Evolutionary conservation across 2,329 filamentous ascomycete genomes (phyloP), one percentile per base, ranked within the genome.

Genomic region (Didymellaceae sp.): DNA sequence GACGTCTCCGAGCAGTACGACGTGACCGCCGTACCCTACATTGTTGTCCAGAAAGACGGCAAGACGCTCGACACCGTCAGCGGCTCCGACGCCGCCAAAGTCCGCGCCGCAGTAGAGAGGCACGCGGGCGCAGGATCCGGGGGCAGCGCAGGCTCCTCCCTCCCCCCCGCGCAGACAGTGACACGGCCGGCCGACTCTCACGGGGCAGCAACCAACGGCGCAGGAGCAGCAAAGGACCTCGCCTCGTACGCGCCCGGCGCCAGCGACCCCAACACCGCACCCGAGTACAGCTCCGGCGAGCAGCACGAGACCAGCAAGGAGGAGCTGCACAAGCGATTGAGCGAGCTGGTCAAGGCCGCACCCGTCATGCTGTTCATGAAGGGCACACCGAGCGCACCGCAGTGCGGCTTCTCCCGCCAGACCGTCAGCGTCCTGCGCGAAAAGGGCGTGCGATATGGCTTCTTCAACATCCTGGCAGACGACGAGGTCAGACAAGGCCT

Each of bases 291-390:
- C 35, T 68, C 73, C 6, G 79, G 66, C 28, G 59, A 61, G 45
- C 59, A 69, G 18, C n/a, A n/a, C n/a, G 66, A 72, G 73, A 82
- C 63, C 14, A 72, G 82, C 40, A 93, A 93, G 77, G 90, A 97
- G 72, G 91, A 95, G 59, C 78, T 99, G 45, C 86, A 91, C 74
- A 86, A 88, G 73, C 83, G 93, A 24, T 80, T 99, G 28, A 82
- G 77, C 16, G 89, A 95, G 62, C 82, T 99, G 26, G 93, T 97
- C 61, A 96, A 93, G 78, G 94, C 94, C 5, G 93, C 94, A 24
- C 91, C 92, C 0, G 92, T 99, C 24, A 99, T 99, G 94, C 80
- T 99, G 21, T 99, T 99, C 76, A 96, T 96, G 91, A 96, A 96
- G 78, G 92, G 91, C n/a, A 95, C 90, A 2, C 91, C 91, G 0